Conservation (phyloP, 2,329 filamentous ascomycete species). For the Claviceps quebecensis region DNA sequence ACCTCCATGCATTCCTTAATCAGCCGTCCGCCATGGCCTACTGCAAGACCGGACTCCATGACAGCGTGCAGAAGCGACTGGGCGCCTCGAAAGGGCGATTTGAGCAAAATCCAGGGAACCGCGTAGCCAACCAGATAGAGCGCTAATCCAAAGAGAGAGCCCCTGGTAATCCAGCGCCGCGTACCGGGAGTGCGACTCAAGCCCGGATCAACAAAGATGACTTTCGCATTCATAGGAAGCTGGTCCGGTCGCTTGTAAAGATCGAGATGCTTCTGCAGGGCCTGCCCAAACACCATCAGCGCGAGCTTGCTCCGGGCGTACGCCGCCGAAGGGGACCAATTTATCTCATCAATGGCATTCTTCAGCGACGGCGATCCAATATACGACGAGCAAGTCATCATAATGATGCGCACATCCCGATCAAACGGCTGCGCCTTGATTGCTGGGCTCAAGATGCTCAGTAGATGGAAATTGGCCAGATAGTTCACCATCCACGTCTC, state of each 20-base stretch:
- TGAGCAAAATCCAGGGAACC: conserved; percentile 75
- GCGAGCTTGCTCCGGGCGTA: conserved; percentile 62
- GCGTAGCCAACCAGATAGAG: conserved; percentile 68
- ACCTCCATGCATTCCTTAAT: conserved; percentile 83
- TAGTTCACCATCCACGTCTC: conserved; percentile 92
- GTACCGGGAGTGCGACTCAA: conserved; percentile 74
- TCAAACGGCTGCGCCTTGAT: conserved; percentile 85
- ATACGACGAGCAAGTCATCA: conserved; percentile 80
- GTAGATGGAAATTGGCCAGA: conserved; percentile 85
- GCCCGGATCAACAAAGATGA: conserved; percentile 80
- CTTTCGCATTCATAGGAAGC: conserved; percentile 66
- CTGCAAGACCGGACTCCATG: conserved; percentile 62
- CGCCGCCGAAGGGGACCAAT: conserved; percentile 41
- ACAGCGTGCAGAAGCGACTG: conserved; percentile 76
- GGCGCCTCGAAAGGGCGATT: conserved; percentile 69
- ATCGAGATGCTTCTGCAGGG: conserved; percentile 86
- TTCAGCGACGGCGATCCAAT: conserved; percentile 58
- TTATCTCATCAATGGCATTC: conserved; percentile 32
- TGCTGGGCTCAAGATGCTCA: conserved; percentile 82
- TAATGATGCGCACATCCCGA: conserved; percentile 77
- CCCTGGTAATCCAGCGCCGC: conserved; percentile 72
- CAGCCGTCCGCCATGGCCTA: conserved; percentile 51
- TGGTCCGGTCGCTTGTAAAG: conserved; percentile 73
- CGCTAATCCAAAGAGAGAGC: conserved; percentile 65
- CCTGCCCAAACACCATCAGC: conserved; percentile 74